These are phyloP conservation scores for Nepenthes alata DNA, from an alignment of 179 eudicot genomes.

Conservation along the genomic window DNA sequence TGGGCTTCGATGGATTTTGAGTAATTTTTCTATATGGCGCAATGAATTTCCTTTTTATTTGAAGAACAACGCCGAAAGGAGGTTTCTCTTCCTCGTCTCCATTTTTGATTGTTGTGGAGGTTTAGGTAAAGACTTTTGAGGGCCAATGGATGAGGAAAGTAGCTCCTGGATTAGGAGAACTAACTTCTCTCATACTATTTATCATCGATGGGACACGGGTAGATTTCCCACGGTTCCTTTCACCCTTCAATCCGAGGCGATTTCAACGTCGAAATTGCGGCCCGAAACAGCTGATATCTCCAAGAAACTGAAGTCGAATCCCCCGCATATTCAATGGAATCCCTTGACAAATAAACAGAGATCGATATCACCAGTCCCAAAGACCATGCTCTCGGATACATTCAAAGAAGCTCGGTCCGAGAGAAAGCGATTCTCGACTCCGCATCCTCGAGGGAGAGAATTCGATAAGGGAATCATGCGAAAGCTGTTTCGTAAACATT, in stretches of 20 bases:
- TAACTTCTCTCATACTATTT: constrained; percentile 81
- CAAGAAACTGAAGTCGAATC: constrained; percentile 11
- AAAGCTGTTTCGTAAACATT: constrained; percentile 22
- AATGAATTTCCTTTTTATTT: constrained; percentile 1
- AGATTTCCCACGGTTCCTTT: constrained; percentile 33
- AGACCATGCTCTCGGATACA: constrained; percentile 30
- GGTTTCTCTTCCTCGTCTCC: not conserved
- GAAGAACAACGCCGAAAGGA: constrained; percentile 6
- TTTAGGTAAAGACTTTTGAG: not conserved
- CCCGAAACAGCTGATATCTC: constrained; percentile 15
- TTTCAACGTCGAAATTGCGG: constrained; percentile 20
- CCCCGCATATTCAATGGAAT: constrained; percentile 24
- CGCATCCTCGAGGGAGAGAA: constrained; percentile 38
- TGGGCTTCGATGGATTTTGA: constrained; percentile 22
- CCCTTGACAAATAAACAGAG: constrained; percentile 44
- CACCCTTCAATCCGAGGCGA: constrained; percentile 18
- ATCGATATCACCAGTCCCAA: constrained; percentile 53
- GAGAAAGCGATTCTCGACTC: constrained; percentile 55
- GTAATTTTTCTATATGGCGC: constrained; percentile 11
- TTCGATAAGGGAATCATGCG: constrained; percentile 28
- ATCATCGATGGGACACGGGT: constrained; percentile 58
- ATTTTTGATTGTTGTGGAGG: constrained; percentile 3
- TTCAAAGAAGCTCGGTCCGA: constrained; percentile 57
- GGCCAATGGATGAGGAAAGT: constrained; percentile 61
- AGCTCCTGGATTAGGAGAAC: constrained; percentile 84